A percentile compares a stretch with the other conserved stretches of the same genome.
These are phyloP conservation scores for Microcyclosporella mali DNA, from an alignment of 2,329 filamentous ascomycete genomes.

Conservation along the genomic window DNA sequence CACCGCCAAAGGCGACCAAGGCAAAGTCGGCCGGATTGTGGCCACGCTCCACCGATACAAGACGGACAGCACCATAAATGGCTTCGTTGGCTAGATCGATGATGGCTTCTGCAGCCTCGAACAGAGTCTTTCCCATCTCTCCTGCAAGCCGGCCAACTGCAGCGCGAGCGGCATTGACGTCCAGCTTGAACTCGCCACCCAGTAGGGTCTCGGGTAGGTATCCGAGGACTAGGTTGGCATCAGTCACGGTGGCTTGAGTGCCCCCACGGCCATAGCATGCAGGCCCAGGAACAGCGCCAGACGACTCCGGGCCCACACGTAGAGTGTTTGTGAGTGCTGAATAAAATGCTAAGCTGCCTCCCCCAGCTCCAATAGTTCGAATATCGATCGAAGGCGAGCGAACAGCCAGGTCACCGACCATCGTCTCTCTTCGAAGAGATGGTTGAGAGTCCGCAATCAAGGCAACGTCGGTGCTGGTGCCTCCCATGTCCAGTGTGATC, in stretches of 20 bases:
- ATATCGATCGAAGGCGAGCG: conserved; percentile 23
- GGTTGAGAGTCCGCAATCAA: conserved; percentile 22
- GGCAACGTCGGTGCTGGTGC: conserved; percentile 23
- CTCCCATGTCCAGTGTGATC: conserved; percentile 25
- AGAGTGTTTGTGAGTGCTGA: conserved; percentile 23
- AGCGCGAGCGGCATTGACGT: conserved; percentile 18
- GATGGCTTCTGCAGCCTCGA: conserved; percentile 23
- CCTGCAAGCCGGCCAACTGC: conserved; percentile 20
- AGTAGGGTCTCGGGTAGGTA: conserved; percentile 24
- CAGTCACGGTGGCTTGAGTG: conserved; percentile 23
- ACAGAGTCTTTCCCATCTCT: conserved; percentile 24
- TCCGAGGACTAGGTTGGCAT: conserved; percentile 23
- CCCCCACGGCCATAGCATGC: conserved; percentile 24
- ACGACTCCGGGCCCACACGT: conserved; percentile 23
- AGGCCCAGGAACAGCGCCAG: conserved; percentile 21
- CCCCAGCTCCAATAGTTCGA: conserved; percentile 23
- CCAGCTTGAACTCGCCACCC: conserved; percentile 24
- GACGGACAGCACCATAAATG: conserved; percentile 23
- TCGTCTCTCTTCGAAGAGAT: conserved; percentile 22
- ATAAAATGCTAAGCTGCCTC: conserved; percentile 24
- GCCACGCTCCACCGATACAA: conserved; percentile 24
- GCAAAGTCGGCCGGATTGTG: conserved; percentile 26
- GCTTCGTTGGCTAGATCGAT: conserved; percentile 25
- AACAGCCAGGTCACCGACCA: conserved; percentile 24
- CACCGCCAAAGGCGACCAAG: conserved; percentile 24